Evolutionary conservation across 176 grass and related monocot species (phyloP).

Genomic region (Oryza meyeriana): DNA sequence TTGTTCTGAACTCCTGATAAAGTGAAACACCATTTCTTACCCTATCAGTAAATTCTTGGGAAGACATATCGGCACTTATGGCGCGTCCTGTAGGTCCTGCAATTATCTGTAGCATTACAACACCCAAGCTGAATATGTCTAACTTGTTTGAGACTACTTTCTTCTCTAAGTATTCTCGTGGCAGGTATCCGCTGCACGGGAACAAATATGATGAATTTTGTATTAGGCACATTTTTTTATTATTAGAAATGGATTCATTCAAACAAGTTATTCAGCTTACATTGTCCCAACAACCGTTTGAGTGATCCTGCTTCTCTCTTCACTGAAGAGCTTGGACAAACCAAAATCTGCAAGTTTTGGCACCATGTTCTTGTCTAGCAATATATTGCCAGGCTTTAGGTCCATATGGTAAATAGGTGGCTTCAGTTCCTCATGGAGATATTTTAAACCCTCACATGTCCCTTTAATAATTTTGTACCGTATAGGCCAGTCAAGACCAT

Average conservation of each 20-base stretch:
- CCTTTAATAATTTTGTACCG: constrained; percentile 2
- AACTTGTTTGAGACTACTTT: neutral
- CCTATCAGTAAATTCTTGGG: neutral
- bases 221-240: neutral
- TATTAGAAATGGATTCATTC: neutral
- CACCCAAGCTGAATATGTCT: neutral
- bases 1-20: neutral
- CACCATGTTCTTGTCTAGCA: neutral
- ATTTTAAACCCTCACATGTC: constrained; percentile 1
- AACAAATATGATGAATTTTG: neutral
- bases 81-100: neutral
- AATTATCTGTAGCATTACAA: neutral
- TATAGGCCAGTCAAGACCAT: constrained; percentile 6
- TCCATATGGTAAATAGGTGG: neutral
- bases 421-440: neutral
- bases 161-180: neutral
- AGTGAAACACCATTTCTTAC: neutral
- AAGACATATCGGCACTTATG: neutral
- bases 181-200: neutral
- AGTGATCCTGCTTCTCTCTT: neutral
- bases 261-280: neutral
- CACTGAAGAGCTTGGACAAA: neutral
- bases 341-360: neutral
- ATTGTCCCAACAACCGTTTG: neutral
- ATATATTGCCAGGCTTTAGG: neutral